Evolutionary conservation across 192 early-diverging fungal genomes (phyloP).

Genomic region (Linnemannia schmuckeri): DNA sequence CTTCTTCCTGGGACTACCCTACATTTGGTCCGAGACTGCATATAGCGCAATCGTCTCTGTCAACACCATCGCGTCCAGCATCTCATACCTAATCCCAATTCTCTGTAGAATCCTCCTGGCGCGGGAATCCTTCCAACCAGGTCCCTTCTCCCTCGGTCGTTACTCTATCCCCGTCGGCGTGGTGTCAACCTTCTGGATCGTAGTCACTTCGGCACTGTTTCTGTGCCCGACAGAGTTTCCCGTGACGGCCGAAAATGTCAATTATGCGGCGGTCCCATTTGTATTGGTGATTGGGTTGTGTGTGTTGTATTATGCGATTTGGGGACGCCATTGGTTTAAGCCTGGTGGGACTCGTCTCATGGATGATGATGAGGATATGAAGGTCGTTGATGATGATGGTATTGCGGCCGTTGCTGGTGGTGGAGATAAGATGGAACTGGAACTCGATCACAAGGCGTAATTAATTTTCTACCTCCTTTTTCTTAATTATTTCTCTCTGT

Average conservation of each 20-base stretch:
- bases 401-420: background rate
- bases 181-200: conserved; percentile 57
- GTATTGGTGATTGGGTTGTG: conserved; percentile 60
- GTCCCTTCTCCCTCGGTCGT: conserved; percentile 61
- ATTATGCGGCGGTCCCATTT: conserved; percentile 63
- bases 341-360: conserved; percentile 35
- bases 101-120: conserved; percentile 60
- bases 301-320: conserved; percentile 61
- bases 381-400: background rate
- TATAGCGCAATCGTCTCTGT: conserved; percentile 69
- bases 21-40: conserved; percentile 62
- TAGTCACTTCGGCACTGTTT: conserved; percentile 60
- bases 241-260: conserved; percentile 62
- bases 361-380: background rate
- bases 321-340: conserved; percentile 69
- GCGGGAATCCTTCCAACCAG: conserved; percentile 59
- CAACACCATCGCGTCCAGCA: conserved; percentile 64
- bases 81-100: conserved; percentile 67
- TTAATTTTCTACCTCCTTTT: background rate
- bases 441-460: background rate
- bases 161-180: conserved; percentile 56
- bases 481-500: too few species aligned
- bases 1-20: conserved; percentile 63
- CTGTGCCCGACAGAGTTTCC: conserved; percentile 60
- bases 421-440: background rate